phyloP scores from a whole-genome alignment of 768 basidiomycete genomes.

The Tremella mesenterica region DNA sequence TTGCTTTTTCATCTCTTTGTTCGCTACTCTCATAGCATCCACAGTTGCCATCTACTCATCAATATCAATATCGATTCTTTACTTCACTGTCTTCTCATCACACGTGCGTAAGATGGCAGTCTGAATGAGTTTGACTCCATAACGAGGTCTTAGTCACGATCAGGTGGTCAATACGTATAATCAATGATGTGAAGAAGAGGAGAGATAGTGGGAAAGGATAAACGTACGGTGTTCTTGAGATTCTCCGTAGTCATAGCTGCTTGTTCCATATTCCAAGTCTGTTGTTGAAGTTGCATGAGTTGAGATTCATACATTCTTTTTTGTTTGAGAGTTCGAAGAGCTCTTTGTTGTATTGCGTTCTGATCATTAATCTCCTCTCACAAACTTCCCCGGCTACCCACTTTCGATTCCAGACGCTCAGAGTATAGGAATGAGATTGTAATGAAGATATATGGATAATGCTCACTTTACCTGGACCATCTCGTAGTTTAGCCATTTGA shows the following conservation, averaged over 20 bases:
- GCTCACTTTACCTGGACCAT: constrained; percentile 86
- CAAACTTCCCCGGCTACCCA: no score
- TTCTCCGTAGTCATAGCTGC: constrained; percentile 95
- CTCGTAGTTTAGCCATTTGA: constrained; percentile 86
- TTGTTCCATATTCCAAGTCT: constrained; percentile 98
- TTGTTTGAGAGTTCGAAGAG: constrained; percentile 83
- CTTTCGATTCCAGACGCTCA: not conserved
- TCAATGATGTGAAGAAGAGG: not conserved
- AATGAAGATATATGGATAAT: not conserved
- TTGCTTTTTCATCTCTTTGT: constrained; percentile 92
- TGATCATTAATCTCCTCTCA: constrained; percentile 41
- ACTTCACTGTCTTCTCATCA: no score
- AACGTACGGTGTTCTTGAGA: constrained; percentile 66
- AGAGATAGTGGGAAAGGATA: not conserved
- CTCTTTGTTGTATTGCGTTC: constrained; percentile 90
- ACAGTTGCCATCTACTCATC: constrained; percentile 72
- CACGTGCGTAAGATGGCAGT: no score
- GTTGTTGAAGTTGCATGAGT: constrained; percentile 79
- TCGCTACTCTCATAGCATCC: constrained; percentile 89
- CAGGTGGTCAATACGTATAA: no score
- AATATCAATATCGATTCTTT: not conserved
- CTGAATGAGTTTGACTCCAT: no score
- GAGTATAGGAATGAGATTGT: not conserved
- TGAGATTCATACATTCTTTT: constrained; percentile 85
- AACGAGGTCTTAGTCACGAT: no score